Base-by-base conservation (phyloP, 106 monocot species). In the Dendrobium nobile region DNA sequence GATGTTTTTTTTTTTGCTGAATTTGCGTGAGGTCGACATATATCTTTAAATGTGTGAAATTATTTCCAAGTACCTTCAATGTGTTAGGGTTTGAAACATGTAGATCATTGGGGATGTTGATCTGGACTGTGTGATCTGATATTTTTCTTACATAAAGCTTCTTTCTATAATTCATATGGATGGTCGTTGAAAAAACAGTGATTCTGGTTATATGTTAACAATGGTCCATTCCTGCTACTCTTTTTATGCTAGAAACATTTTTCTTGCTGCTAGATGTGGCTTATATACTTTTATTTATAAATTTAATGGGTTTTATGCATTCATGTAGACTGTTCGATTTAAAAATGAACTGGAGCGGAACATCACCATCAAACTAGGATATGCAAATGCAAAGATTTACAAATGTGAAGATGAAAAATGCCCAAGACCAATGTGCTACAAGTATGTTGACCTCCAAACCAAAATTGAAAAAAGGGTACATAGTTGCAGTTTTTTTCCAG, bases 401-500 rank as follows among this genome's bases (percentile, higher is more conserved):
- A 96, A 93, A 88, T 96, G 96, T 87, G 96, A 96, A 87, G 93
- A 96, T 90, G 93, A 96, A 22, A 93, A 48, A 84, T 96, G 96
- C 58, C 93, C 91, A 31, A 79, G 96, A 4, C 96, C 96, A 40
- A 91, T 89, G 96, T 96, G 92, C 80, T 96, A 93, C 86, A 96
- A 96, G 96, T 96, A 96, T 79, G 91, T 4, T 80, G 20, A 31
- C 67, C 41, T 73, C 5, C 16, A 16, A 15, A 8, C 33, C 43
- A 74, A 41, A 70, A 33, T 13, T 70, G 27, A n/a, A 27, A 37
- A 37, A 70, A 70, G 5, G 5, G 22, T 54, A 7, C n/a, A 20
- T 61, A 61, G 61, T 61, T n/a, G 19, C 61, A 61, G 0, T 22
- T 37, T 61, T n/a, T 58, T 58, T 58, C 20, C 5, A 61, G 19